Base-by-base conservation (phyloP, 2,329 filamentous ascomycete species). In the Epichloe scottii region DNA sequence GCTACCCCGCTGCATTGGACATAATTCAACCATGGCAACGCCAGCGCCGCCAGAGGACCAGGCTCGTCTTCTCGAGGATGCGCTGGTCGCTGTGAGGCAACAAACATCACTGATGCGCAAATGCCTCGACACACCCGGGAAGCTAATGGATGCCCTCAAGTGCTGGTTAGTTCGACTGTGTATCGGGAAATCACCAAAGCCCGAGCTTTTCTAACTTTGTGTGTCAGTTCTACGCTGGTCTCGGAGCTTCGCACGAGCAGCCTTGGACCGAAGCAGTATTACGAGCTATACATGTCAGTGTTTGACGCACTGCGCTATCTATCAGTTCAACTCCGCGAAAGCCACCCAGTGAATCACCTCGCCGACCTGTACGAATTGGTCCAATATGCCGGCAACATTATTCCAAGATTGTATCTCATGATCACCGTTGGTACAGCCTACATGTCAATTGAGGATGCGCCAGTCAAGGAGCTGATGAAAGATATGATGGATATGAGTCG, bases 401-500 rank as follows among this genome's bases (percentile, higher is more conserved):
- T 98, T 53, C 93, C 93, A 23, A 84, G 93, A 57, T 75, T 98
- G 55, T 98, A 98, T 67, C 84, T 98, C 54, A 98, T 98, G 94
- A 93, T 98, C 63, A 98, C 94, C 0, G 94, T 98, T 39, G 93
- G 93, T 53, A 98, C 93, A 2, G 94, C 95, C 46, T 98, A 98
- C 74, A 98, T 98, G 93, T 85, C 88, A 26, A 94, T 98, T 63
- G 87, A 93, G 62, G 93, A 97, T 76, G 93, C 94, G 53, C 93
- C 93, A 0, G 93, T 98, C 59, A 98, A 98, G 72, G 93, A 98
- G 74, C 89, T 98, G 56, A 98, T 98, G 93, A 98, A 98, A 71
- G 93, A 98, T 68, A 98, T 98, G 93, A 98, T 98, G 93, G 93
- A 98, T 70, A 98, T 98, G 93, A 97, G 89, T 70, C 81, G 93